Evolutionary conservation across 2,329 filamentous ascomycete genomes (phyloP), one percentile per base, ranked within the genome.

Genomic region (Chrysoporthe austroafricana): DNA sequence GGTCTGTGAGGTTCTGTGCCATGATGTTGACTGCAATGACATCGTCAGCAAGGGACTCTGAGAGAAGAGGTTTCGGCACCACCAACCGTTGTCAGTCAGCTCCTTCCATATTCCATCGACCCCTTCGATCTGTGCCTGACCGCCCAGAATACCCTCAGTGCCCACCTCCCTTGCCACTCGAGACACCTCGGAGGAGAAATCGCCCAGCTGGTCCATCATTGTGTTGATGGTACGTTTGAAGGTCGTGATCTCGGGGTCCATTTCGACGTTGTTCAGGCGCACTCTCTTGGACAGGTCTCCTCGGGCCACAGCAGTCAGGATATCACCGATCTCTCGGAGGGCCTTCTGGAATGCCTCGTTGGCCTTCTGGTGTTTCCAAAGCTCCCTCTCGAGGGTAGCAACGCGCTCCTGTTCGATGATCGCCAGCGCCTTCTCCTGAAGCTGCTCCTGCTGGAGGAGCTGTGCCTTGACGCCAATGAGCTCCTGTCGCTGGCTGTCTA

Each of bases 331-430:
- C 79, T 99, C 96, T 71, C 94, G 89, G 44, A 99, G 83, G 13
- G 96, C 96, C 80, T 98, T 98, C 78, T 98, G 94, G 86, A 98
- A 99, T 73, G 96, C 96, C 79, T 97, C 90, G 79, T 99, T 99
- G 76, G 96, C 96, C 81, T 97, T 96, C 78, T 97, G 94, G 76
- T 97, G 94, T 81, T 98, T 98, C 84, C 92, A 94, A 69, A 99
- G 85, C 80, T 99, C 96, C 68, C 95, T 89, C 81, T 98, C 95
- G 52, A 98, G 85, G 46, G 93, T 90, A 64, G 92, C 91, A 71
- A 98, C 95, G 73, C 96, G 94, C 78, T 94, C 90, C 72, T 91
- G 88, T 79, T 97, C 94, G 64, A 97, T 90, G 70, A 91, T 88
- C 73, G 91, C 90, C 66, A 97, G 89, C 43, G 93, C 91, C 75